Conservation (phyloP, 139 green algal genomes). For the Chara braunii region DNA sequence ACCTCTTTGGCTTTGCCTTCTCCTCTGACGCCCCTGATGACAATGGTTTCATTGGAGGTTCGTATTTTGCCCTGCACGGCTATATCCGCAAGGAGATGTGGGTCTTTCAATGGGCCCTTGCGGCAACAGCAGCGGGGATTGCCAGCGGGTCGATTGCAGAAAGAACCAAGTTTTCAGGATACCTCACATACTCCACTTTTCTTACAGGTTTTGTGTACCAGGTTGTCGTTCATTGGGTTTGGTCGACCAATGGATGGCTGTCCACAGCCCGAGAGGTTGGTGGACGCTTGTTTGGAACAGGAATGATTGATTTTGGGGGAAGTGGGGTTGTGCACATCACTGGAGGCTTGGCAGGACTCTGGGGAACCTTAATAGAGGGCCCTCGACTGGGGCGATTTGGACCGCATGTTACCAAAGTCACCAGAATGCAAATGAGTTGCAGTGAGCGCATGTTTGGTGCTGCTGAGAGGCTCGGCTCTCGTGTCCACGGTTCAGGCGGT, state of each 20-base stretch:
- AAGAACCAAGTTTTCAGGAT: slow-evolving; percentile 7
- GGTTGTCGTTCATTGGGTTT: slow-evolving; percentile 49
- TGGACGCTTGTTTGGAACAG: slow-evolving; percentile 1
- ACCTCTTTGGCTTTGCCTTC: slow-evolving; percentile 50
- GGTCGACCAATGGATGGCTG: slow-evolving; percentile 33
- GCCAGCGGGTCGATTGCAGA: neutral
- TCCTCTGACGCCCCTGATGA: slow-evolving; percentile 45
- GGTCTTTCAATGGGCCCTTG: slow-evolving; percentile 12
- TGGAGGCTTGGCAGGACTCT: slow-evolving; percentile 23
- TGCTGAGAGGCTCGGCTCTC: too few relatives aligned
- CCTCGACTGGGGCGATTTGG: slow-evolving; percentile 83
- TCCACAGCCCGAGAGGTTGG: slow-evolving; percentile 16
- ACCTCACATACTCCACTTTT: slow-evolving; percentile 44
- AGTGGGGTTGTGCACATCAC: slow-evolving; percentile 54
- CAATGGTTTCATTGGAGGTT: slow-evolving; percentile 50
- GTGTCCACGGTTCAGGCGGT: too few relatives aligned
- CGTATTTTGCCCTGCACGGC: slow-evolving; percentile 36
- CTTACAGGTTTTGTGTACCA: slow-evolving; percentile 50
- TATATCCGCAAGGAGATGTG: neutral
- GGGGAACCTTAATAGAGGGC: slow-evolving; percentile 65
- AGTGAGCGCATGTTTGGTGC: too few relatives aligned
- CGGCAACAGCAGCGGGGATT: neutral
- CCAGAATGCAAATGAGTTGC: too few relatives aligned
- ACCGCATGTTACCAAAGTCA: too few relatives aligned
- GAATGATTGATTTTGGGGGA: slow-evolving; percentile 39